Base-by-base conservation (phyloP, 2,329 filamentous ascomycete species). In the Cladophialophora immunda region DNA sequence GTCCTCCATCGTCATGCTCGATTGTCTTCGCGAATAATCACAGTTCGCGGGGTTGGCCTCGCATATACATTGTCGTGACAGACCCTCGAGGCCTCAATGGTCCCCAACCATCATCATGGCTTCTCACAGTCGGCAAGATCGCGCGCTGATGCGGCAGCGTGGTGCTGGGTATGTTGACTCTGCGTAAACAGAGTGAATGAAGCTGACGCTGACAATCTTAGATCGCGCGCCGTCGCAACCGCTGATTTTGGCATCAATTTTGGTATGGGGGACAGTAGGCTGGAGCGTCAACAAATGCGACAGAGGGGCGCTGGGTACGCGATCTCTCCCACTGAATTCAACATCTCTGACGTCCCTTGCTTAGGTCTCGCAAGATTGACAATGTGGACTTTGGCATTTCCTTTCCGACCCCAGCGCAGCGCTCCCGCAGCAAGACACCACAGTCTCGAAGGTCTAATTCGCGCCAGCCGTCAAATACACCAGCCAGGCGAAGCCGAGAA, bases 121-220 rank as follows among this genome's bases (percentile, higher is more conserved):
- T 27, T 47, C 47, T 15, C n/a, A 19, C 27, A 59, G 41, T 75
- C 82, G 84, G 76, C 80, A 83, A 74, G 84, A 86, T 78, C 83
- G 83, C 74, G 81, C 81, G 73, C 82, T 83, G 74, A 84, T 86
- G 82, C 85, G 84, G 76, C 82, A 85, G 76, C 84, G 85, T 73
- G 85, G 85, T 75, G 84, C 85, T 75, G 84, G 81, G 84, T 86
- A 82, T 74, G 82, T 77, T 74, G 71, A 57, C 54, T 11, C 17
- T 36, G 38, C n/a, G 27, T 4, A 29, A 25, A 52, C 13, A 11
- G n/a, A 3, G 7, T 45, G 8, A 56, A 67, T 62, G 13, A 45
- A 30, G 36, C 62, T 60, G 36, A 50, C 25, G 38, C 52, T 63
- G 45, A 61, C 38, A 22, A 32, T 41, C 3, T 25, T 60, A 61